Conservation (phyloP, 306 rosid genomes). For the Hylodesmum podocarpum region DNA sequence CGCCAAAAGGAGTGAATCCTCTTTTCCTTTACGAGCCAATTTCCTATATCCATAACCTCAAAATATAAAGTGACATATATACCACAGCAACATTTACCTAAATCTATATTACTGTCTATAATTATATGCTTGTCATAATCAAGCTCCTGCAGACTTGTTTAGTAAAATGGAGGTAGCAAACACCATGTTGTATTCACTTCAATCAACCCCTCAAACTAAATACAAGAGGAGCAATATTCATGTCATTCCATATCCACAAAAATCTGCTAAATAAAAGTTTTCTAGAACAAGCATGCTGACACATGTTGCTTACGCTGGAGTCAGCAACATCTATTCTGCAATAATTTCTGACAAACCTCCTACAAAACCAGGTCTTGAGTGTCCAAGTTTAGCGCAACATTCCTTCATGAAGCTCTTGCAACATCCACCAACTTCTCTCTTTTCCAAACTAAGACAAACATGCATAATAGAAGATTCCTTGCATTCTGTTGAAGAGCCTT, state of each 20-base stretch:
- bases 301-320: constrained; percentile 4
- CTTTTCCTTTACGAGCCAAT: neutral
- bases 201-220: neutral
- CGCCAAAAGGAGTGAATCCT: neutral
- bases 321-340: constrained; percentile 48
- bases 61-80: constrained; percentile 1
- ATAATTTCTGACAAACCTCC: constrained; percentile 66
- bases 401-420: constrained; percentile 85
- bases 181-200: constrained; percentile 14
- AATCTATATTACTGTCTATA: no score
- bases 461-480: constrained; percentile 17
- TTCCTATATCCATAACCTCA: neutral
- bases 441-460: constrained; percentile 54
- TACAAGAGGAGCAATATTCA: neutral
- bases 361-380: constrained; percentile 42
- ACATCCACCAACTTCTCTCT: constrained; percentile 66
- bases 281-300: constrained; percentile 22
- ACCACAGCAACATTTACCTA: neutral
- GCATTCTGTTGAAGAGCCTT: constrained; percentile 27
- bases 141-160: neutral
- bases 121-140: neutral
- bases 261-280: constrained; percentile 15
- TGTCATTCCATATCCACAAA: constrained; percentile 1
- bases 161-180: constrained; percentile 20
- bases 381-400: constrained; percentile 61